Evolutionary conservation across 1,284 basidiomycete genomes (phyloP).

Genomic region (Pterulicium gracile): DNA sequence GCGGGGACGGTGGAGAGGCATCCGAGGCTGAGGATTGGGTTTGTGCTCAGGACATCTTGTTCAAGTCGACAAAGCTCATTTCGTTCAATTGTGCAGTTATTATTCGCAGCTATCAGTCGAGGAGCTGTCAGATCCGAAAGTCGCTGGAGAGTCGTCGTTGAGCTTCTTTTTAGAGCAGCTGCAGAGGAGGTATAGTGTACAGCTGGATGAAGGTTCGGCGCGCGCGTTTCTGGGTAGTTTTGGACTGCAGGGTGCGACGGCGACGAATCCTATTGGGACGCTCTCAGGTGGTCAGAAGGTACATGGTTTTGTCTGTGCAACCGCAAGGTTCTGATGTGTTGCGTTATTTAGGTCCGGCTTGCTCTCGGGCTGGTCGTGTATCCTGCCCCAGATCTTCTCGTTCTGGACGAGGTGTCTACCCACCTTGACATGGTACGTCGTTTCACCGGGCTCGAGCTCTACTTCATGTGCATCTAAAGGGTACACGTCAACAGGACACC

Average conservation of each 20-base stretch:
- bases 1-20: constrained; percentile 49
- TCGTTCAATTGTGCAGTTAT: too few relatives aligned
- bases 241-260: constrained; percentile 35
- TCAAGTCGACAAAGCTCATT: not conserved
- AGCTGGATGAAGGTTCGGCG: constrained; percentile 13
- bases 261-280: constrained; percentile 30
- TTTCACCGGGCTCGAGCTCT: too few relatives aligned
- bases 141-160: constrained; percentile 21
- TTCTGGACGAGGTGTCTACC: constrained; percentile 60
- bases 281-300: constrained; percentile 58
- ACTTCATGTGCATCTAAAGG: not conserved
- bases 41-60: constrained; percentile 12
- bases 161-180: constrained; percentile 25
- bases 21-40: constrained; percentile 43
- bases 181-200: constrained; percentile 9
- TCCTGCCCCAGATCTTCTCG: constrained; percentile 39
- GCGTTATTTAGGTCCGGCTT: constrained; percentile 22
- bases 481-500: constrained; percentile 27
- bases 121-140: constrained; percentile 23
- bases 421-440: constrained; percentile 23
- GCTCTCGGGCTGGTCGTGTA: constrained; percentile 37
- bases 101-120: constrained; percentile 50
- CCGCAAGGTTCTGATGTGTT: too few relatives aligned
- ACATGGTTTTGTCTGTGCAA: constrained; percentile 5
- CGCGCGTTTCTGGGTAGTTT: constrained; percentile 36